Conservation (phyloP, 805 yeast species). For the Metschnikowia henanensis region DNA sequence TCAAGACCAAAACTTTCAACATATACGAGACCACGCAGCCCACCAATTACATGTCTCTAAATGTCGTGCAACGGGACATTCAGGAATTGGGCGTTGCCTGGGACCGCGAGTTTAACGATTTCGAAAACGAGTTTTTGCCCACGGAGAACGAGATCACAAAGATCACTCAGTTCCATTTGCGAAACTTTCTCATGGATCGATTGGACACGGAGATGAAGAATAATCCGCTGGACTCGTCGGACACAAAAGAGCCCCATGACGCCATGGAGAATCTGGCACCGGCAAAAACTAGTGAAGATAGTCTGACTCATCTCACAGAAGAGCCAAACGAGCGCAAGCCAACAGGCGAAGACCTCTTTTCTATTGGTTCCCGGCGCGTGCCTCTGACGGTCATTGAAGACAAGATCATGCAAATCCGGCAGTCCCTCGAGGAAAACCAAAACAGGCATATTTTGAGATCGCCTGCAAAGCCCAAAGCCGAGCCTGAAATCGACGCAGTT, state of each 20-base stretch:
- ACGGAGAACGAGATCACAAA: constrained; percentile 90
- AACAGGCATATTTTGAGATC: constrained; percentile 13
- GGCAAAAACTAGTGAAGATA: background rate
- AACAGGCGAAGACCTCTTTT: constrained; percentile 2
- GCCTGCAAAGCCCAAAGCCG: constrained; percentile 9
- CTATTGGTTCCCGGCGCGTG: constrained; percentile 13
- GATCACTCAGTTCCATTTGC: constrained; percentile 84
- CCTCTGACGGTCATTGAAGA: constrained; percentile 21
- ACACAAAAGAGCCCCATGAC: background rate
- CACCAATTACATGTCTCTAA: constrained; percentile 68
- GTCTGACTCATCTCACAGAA: background rate
- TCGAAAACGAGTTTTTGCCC: constrained; percentile 79
- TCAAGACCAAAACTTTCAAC: constrained; percentile 46
- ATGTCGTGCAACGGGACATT: constrained; percentile 63
- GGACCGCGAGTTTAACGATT: constrained; percentile 81
- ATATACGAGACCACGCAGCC: constrained; percentile 58
- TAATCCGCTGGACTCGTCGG: background rate
- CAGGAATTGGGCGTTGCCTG: constrained; percentile 84
- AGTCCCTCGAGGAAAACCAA: constrained; percentile 19
- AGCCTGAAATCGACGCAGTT: constrained; percentile 5
- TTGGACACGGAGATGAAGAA: constrained; percentile 25
- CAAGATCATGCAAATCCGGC: constrained; percentile 20
- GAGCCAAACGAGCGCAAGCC: background rate
- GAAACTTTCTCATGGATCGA: constrained; percentile 66
- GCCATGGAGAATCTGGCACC: background rate